phyloP scores from a whole-genome alignment of 2,329 filamentous ascomycete genomes.

The Endoconidiophora polonica region DNA sequence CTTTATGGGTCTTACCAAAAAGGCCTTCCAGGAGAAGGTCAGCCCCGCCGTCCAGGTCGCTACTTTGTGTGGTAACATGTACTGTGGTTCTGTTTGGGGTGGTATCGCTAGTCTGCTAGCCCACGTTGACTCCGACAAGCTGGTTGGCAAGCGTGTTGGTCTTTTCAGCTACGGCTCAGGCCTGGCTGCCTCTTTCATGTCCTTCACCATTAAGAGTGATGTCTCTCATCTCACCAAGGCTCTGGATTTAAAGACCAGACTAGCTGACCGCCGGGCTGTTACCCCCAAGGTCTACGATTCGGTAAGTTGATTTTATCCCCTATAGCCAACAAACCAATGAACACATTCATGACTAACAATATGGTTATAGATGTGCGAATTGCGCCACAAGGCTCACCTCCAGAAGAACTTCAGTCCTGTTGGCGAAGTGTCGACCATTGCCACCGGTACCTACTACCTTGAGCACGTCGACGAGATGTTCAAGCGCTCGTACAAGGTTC shows the following conservation, averaged over 20 bases:
- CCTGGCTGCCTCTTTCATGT: slow-evolving; percentile 54
- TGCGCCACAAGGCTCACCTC: slow-evolving; percentile 69
- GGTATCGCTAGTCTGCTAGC: slow-evolving; percentile 56
- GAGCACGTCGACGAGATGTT: slow-evolving; percentile 73
- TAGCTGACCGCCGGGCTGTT: slow-evolving; percentile 49
- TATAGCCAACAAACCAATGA: neutral
- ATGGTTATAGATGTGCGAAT: slow-evolving; percentile 48
- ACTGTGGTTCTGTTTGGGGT: slow-evolving; percentile 57
- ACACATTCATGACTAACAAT: neutral
- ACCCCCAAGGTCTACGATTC: slow-evolving; percentile 57
- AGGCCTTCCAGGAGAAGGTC: slow-evolving; percentile 66
- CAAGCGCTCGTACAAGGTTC: slow-evolving; percentile 60
- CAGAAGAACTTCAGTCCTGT: slow-evolving; percentile 61
- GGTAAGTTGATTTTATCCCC: slow-evolving; percentile 29
- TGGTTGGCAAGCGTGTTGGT: slow-evolving; percentile 55
- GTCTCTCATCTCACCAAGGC: slow-evolving; percentile 50
- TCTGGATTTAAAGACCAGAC: slow-evolving; percentile 51
- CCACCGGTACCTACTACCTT: slow-evolving; percentile 58
- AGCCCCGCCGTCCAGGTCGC: slow-evolving; percentile 57
- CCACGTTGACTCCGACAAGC: slow-evolving; percentile 42
- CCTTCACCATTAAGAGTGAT: slow-evolving; percentile 55
- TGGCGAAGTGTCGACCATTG: slow-evolving; percentile 50
- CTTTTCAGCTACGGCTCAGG: slow-evolving; percentile 71
- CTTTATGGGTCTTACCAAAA: slow-evolving; percentile 72
- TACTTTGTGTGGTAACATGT: slow-evolving; percentile 58